These are phyloP conservation scores for Naematelia aurantialba DNA, from an alignment of 768 basidiomycete genomes.

Conservation along the genomic window DNA sequence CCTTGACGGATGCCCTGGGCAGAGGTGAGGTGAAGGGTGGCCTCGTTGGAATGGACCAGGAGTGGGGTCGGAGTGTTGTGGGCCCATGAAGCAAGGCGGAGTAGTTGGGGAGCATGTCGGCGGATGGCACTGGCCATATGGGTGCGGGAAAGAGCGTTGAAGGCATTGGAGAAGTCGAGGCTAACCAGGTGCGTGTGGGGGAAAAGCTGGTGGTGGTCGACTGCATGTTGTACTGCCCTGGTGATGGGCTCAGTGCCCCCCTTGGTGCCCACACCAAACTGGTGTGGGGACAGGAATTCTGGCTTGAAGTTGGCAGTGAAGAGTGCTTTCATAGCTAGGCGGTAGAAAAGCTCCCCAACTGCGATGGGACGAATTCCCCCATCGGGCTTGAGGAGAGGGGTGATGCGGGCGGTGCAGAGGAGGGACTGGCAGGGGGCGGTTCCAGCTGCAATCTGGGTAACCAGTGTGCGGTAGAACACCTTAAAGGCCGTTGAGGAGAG, in stretches of 20 bases:
- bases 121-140: conserved; percentile 7
- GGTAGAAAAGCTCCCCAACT: conserved; percentile 22
- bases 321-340: conserved; percentile 18
- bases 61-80: conserved; percentile 5
- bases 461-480: background rate
- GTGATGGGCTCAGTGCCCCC: conserved; percentile 24
- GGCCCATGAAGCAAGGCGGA: conserved; percentile 6
- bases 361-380: conserved; percentile 16
- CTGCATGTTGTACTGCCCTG: conserved; percentile 11
- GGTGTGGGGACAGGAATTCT: conserved; percentile 4
- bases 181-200: conserved; percentile 11
- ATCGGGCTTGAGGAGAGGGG: conserved; percentile 3
- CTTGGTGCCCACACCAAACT: conserved; percentile 16
- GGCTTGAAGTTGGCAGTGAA: background rate
- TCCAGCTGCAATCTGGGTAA: background rate
- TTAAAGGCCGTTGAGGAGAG: background rate
- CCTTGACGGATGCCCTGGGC: conserved; percentile 31
- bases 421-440: conserved; percentile 13
- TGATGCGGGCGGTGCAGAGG: conserved; percentile 7
- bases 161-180: conserved; percentile 35
- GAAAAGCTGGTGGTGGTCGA: conserved; percentile 9
- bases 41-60: background rate
- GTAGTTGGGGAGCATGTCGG: conserved; percentile 19
- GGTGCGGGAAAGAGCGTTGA: conserved; percentile 16
- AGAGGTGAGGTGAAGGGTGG: conserved; percentile 1